Evolutionary conservation across 306 rosid genomes (phyloP), one percentile per base, ranked within the genome.

Genomic region (Trichosanthes cucumerina): DNA sequence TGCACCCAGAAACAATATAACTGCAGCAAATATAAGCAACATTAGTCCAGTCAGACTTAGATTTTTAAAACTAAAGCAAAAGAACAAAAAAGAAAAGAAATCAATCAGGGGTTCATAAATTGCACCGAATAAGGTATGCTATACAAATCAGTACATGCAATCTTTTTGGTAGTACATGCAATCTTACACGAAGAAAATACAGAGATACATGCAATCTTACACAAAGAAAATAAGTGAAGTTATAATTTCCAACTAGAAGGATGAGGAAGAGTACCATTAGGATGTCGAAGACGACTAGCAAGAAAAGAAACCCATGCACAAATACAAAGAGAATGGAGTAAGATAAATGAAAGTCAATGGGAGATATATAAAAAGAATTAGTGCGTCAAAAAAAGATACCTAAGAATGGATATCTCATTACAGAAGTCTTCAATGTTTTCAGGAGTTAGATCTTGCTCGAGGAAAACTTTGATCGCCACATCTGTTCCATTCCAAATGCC

Each of bases 401-500:
- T 90, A 80, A 96, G 97, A 89, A 96, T 92, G 70, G 93, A 84
- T 86, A 96, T 96, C 85, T 96, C 99, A 80, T 96, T 96, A 83
- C 99, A 92, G 81, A 96, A 96, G 79, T 96, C 99, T 88, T 92
- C 98, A 96, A 92, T 88, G 87, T 96, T 96, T 86, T 96, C 98
- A 69, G 91, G 86, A 73, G 98, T 96, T 76, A 92, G 86, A 89
- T 92, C 98, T 86, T 96, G 98, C 88, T 92, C 99, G 23, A 96
- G 89, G 81, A 96, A 92, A 84, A 96, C 96, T 89, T 96, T 96
- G 80, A 96, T 86, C 63, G 99, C 99, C 63, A 96, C 99, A 71
- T 92, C 98, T 47, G 98, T 96, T 79, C 99, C 99, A 79, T 96
- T 92, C 99, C 99, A 96, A 73, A 86, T 78, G 58, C 99, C 97